phyloP scores from a whole-genome alignment of 2,329 filamentous ascomycete species.

The Beauveria rudraprayagi region DNA sequence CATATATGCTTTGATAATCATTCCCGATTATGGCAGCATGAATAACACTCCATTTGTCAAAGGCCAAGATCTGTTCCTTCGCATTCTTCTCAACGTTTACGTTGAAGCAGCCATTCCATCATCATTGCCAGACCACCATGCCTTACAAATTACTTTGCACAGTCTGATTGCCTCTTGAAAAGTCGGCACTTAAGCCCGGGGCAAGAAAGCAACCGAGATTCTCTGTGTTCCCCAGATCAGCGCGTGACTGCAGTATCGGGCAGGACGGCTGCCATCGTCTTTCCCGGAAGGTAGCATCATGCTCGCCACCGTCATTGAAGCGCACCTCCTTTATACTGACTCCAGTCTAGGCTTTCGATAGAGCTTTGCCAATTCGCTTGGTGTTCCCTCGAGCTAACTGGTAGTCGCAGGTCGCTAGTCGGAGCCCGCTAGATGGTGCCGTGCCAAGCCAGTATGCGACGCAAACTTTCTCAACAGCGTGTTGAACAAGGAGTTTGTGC shows the following conservation, averaged over 20 bases:
- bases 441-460: not conserved
- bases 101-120: not conserved
- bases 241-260: not conserved
- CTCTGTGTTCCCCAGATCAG: not conserved
- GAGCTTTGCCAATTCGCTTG: not conserved
- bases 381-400: not conserved
- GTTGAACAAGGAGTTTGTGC: not conserved
- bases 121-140: no score
- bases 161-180: no score
- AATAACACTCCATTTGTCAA: no score
- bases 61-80: not conserved
- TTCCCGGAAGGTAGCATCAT: constrained; percentile 1
- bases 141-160: no score
- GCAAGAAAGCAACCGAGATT: not conserved
- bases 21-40: no score
- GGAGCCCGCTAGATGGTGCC: not conserved
- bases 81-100: not conserved
- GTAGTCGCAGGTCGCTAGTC: constrained; percentile 1
- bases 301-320: not conserved
- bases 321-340: not conserved
- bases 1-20: no score
- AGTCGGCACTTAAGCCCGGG: not conserved
- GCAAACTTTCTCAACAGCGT: not conserved
- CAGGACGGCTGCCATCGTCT: not conserved
- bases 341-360: not conserved